Conservation (phyloP, 768 basidiomycete genomes). For the Suillus lakei region DNA sequence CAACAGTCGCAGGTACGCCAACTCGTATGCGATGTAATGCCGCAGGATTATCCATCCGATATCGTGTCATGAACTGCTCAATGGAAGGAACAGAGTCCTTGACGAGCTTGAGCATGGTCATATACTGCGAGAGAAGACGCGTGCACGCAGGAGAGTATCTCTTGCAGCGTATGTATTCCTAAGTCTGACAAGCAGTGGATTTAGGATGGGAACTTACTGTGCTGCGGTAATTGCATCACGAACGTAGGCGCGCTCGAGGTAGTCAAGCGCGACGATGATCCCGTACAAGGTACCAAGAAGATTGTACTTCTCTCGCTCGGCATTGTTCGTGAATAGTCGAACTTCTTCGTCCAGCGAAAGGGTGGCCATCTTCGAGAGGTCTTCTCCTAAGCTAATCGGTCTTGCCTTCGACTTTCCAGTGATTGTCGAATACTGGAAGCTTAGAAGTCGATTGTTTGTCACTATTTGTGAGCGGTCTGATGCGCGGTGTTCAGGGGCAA, state of each 20-base stretch:
- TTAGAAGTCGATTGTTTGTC: background rate
- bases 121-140: conserved; percentile 92
- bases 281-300: conserved; percentile 90
- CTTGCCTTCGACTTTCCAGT: too few relatives aligned
- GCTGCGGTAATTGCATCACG: conserved; percentile 89
- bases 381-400: background rate
- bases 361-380: conserved; percentile 36
- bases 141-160: conserved; percentile 98
- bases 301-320: conserved; percentile 88
- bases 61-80: conserved; percentile 90
- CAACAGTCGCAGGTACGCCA: conserved; percentile 95
- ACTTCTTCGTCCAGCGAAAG: conserved; percentile 90
- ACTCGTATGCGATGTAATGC: conserved; percentile 89
- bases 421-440: background rate
- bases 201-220: conserved; percentile 64
- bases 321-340: conserved; percentile 83
- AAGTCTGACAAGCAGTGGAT: conserved; percentile 4
- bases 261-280: conserved; percentile 90
- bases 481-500: background rate
- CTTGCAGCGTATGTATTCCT: conserved; percentile 33
- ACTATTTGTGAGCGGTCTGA: background rate
- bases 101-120: conserved; percentile 96
- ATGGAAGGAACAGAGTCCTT: conserved; percentile 84
- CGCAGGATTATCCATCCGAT: conserved; percentile 91
- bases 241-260: conserved; percentile 94